phyloP scores from a whole-genome alignment of 2,329 filamentous ascomycete genomes.

The Balansia obtecta region DNA sequence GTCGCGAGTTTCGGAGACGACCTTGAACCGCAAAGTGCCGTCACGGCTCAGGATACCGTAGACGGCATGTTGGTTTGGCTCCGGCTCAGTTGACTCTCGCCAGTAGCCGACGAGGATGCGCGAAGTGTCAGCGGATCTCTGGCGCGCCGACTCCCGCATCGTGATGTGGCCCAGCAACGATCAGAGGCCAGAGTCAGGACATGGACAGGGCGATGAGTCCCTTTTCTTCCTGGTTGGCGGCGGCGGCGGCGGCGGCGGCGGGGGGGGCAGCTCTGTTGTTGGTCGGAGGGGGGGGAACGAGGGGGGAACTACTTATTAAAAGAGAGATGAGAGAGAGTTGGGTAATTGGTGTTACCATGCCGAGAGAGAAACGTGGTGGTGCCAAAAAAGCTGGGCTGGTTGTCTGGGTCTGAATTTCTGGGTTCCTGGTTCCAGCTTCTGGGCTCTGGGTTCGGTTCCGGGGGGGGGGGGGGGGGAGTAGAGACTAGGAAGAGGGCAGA shows the following conservation, averaged over 20 bases:
- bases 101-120: slow-evolving; percentile 2
- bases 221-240: not conserved
- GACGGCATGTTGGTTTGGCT: slow-evolving; percentile 3
- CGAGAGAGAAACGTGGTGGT: not conserved
- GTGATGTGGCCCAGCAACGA: not conserved
- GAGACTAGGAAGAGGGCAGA: not conserved
- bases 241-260: no score
- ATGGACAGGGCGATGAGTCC: not conserved
- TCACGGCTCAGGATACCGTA: slow-evolving; percentile 2
- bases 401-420: not conserved
- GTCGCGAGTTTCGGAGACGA: slow-evolving; percentile 1
- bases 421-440: not conserved
- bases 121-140: not conserved
- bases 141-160: slow-evolving; percentile 1
- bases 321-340: not conserved
- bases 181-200: no score
- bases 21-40: slow-evolving; percentile 1
- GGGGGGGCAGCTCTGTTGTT: not conserved
- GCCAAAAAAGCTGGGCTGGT: not conserved
- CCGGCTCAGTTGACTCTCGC: slow-evolving; percentile 2
- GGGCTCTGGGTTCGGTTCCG: not conserved
- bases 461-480: no score
- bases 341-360: not conserved
- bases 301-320: not conserved
- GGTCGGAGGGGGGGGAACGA: not conserved